phyloP scores from a whole-genome alignment of 2,329 filamentous ascomycete species.

The Westerdykella sp. region DNA sequence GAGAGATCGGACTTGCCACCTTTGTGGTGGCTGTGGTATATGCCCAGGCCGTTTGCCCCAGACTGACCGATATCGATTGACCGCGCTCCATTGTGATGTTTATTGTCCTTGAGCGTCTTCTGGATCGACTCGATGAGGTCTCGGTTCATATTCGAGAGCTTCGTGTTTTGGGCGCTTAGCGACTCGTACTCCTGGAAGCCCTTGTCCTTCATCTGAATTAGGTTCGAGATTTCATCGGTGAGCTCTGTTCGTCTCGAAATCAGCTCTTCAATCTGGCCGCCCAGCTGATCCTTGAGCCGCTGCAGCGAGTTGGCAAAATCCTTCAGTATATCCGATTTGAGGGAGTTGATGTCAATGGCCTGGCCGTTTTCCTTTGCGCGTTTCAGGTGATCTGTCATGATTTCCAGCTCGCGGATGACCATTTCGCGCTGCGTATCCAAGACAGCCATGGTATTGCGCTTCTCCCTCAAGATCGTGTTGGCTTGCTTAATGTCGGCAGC shows the following conservation, averaged over 20 bases:
- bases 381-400: slow-evolving; percentile 81
- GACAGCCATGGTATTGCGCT: slow-evolving; percentile 90
- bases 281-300: slow-evolving; percentile 73
- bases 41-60: slow-evolving; percentile 55
- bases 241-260: slow-evolving; percentile 81
- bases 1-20: slow-evolving; percentile 35
- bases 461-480: slow-evolving; percentile 83
- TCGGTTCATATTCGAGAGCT: slow-evolving; percentile 91
- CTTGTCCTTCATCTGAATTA: slow-evolving; percentile 82
- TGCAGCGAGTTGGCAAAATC: slow-evolving; percentile 59
- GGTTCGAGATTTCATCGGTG: slow-evolving; percentile 74
- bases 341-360: slow-evolving; percentile 69
- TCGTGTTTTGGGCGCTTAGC: slow-evolving; percentile 86
- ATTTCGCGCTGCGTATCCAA: slow-evolving; percentile 93
- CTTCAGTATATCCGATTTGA: slow-evolving; percentile 56
- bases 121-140: slow-evolving; percentile 92
- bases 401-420: slow-evolving; percentile 85
- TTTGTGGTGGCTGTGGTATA: slow-evolving; percentile 45
- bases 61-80: slow-evolving; percentile 42
- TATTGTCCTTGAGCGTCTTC: slow-evolving; percentile 78
- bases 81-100: slow-evolving; percentile 43
- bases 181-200: slow-evolving; percentile 94
- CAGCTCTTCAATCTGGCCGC: slow-evolving; percentile 72
- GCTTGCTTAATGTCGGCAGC: slow-evolving; percentile 63
- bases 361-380: slow-evolving; percentile 76